Evolutionary conservation across 2,329 filamentous ascomycete genomes (phyloP).

Genomic region (Aspergillus hiratsukae): DNA sequence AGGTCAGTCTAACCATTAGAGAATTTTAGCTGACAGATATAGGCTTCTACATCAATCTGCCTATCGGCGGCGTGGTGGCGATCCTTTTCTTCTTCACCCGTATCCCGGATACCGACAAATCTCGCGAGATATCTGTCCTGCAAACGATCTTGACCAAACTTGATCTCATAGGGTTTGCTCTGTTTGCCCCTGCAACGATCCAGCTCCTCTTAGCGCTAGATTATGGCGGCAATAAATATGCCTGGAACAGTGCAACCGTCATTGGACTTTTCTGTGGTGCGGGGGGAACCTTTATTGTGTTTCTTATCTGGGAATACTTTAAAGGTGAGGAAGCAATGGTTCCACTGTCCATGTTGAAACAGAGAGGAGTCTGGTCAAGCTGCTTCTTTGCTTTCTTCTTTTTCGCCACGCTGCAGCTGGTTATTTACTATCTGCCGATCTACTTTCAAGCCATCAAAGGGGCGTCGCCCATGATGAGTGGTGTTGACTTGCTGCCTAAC

Average conservation of each 20-base stretch:
- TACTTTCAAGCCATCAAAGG: slow-evolving; percentile 45
- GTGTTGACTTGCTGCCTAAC: slow-evolving; percentile 23
- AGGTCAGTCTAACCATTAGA: neutral
- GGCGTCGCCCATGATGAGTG: slow-evolving; percentile 22
- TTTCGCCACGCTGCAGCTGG: slow-evolving; percentile 18
- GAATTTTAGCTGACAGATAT: neutral
- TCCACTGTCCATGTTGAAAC: slow-evolving; percentile 10
- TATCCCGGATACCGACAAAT: slow-evolving; percentile 13
- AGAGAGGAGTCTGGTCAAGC: no score
- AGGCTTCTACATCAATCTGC: slow-evolving; percentile 41
- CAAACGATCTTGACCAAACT: slow-evolving; percentile 11
- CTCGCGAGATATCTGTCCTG: slow-evolving; percentile 6
- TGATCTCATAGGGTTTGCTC: slow-evolving; percentile 19
- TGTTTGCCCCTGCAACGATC: slow-evolving; percentile 31
- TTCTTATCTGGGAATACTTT: slow-evolving; percentile 38
- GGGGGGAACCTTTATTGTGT: slow-evolving; percentile 32
- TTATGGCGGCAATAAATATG: slow-evolving; percentile 37
- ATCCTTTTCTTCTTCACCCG: slow-evolving; percentile 25
- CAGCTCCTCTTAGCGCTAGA: slow-evolving; percentile 46
- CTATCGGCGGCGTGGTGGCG: slow-evolving; percentile 30
- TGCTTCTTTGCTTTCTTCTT: no score
- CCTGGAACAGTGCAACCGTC: slow-evolving; percentile 38
- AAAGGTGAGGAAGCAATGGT: slow-evolving; percentile 44
- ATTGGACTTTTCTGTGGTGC: slow-evolving; percentile 46
- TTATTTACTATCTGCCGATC: slow-evolving; percentile 45